These are phyloP conservation scores for Rutstroemia sp. DNA, from an alignment of 2,329 filamentous ascomycete species.

Conservation along the genomic window DNA sequence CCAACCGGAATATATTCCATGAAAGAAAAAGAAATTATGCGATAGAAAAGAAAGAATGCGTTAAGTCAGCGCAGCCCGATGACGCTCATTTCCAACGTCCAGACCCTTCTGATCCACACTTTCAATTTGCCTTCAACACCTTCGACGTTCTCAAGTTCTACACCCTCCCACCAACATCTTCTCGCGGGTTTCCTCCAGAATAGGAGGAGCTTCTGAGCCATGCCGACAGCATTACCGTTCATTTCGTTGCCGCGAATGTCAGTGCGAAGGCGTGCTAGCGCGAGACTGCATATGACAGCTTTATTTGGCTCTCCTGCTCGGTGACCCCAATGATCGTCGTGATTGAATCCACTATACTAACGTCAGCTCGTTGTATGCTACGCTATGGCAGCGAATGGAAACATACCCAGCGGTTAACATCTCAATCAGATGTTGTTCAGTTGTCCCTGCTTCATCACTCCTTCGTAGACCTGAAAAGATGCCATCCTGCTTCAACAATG, in stretches of 20 bases:
- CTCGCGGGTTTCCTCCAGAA: slow-evolving; percentile 98
- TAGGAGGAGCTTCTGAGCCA: slow-evolving; percentile 95
- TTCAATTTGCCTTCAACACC: slow-evolving; percentile 89
- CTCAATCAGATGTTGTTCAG: slow-evolving; percentile 96
- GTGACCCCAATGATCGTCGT: slow-evolving; percentile 92
- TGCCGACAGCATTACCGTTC: slow-evolving; percentile 77
- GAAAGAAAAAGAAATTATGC: slow-evolving; percentile 6
- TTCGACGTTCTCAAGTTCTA: slow-evolving; percentile 82
- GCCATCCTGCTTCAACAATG: slow-evolving; percentile 81
- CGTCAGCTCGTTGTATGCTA: background rate
- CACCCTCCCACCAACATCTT: slow-evolving; percentile 98
- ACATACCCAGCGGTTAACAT: slow-evolving; percentile 96
- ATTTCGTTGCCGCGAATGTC: slow-evolving; percentile 78
- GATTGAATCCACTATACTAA: slow-evolving; percentile 75
- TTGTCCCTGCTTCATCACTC: slow-evolving; percentile 92
- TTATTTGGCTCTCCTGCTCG: slow-evolving; percentile 97
- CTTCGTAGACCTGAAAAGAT: slow-evolving; percentile 95
- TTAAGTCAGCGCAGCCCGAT: slow-evolving; percentile 60
- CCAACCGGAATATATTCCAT: slow-evolving; percentile 6
- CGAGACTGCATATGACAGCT: slow-evolving; percentile 94
- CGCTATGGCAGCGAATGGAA: background rate
- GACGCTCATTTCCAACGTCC: slow-evolving; percentile 97
- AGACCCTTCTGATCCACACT: slow-evolving; percentile 96
- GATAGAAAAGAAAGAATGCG: slow-evolving; percentile 6
- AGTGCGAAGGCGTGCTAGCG: slow-evolving; percentile 83